Evolutionary conservation across 306 rosid genomes (phyloP).

Genomic region (Sesbania bispinosa): DNA sequence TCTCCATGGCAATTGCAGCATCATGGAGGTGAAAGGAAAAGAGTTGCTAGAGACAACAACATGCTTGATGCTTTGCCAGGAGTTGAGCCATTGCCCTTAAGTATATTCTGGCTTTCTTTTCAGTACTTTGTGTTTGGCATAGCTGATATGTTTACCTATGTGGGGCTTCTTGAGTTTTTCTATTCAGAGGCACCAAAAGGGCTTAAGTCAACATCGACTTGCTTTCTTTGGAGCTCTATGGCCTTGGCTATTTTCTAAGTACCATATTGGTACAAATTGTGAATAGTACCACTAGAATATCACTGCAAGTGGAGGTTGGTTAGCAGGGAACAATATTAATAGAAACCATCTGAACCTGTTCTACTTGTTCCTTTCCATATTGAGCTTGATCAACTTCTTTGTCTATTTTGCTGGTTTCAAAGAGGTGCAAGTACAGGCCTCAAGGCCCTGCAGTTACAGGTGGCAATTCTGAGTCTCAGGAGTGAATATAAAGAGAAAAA

Average conservation of each 20-base stretch:
- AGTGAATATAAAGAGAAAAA: not conserved
- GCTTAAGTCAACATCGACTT: slow-evolving; percentile 70
- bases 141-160: slow-evolving; percentile 87
- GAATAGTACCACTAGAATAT: slow-evolving; percentile 49
- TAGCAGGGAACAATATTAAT: slow-evolving; percentile 80
- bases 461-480: slow-evolving; percentile 17
- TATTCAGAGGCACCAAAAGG: slow-evolving; percentile 78
- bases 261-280: slow-evolving; percentile 63
- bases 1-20: slow-evolving; percentile 81
- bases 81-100: slow-evolving; percentile 59
- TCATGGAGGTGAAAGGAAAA: slow-evolving; percentile 67
- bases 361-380: slow-evolving; percentile 61
- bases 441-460: slow-evolving; percentile 11
- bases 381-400: slow-evolving; percentile 69
- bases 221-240: slow-evolving; percentile 88
- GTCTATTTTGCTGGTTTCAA: slow-evolving; percentile 56
- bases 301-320: slow-evolving; percentile 72
- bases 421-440: slow-evolving; percentile 68
- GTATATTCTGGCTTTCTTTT: slow-evolving; percentile 81
- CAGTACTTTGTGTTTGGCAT: slow-evolving; percentile 85
- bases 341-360: slow-evolving; percentile 72
- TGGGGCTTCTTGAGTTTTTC: slow-evolving; percentile 84
- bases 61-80: slow-evolving; percentile 71
- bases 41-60: slow-evolving; percentile 53
- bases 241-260: slow-evolving; percentile 81